phyloP scores from a whole-genome alignment of 2,329 filamentous ascomycete genomes.

The Monosporascus sp. region DNA sequence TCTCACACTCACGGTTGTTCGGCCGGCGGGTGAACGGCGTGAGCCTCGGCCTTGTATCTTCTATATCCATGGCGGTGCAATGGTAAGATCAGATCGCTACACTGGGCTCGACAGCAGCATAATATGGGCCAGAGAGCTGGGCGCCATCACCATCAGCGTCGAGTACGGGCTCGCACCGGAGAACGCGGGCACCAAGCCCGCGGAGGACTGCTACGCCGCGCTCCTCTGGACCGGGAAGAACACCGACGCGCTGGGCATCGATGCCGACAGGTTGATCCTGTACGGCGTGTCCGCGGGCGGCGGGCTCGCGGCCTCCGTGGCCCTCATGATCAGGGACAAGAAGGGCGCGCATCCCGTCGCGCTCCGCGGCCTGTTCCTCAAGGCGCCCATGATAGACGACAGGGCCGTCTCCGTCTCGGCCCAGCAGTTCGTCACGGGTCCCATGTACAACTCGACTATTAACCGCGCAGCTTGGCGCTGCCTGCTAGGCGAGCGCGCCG shows the following conservation, averaged over 20 bases:
- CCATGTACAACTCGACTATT: constrained; percentile 24
- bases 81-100: constrained; percentile 26
- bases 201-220: constrained; percentile 34
- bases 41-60: constrained; percentile 21
- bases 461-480: constrained; percentile 28
- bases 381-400: constrained; percentile 39
- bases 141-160: constrained; percentile 26
- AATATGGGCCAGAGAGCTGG: constrained; percentile 24
- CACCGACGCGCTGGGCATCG: constrained; percentile 32
- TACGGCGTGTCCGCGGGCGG: constrained; percentile 53
- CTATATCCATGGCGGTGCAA: constrained; percentile 27
- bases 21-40: constrained; percentile 6
- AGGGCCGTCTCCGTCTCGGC: constrained; percentile 25
- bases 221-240: constrained; percentile 28
- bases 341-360: constrained; percentile 16
- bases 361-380: constrained; percentile 32
- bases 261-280: constrained; percentile 44
- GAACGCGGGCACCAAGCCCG: constrained; percentile 21
- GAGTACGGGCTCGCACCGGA: constrained; percentile 29
- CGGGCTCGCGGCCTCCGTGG: constrained; percentile 48
- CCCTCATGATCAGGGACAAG: constrained; percentile 41
- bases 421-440: constrained; percentile 25
- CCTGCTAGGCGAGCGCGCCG: constrained; percentile 22
- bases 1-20: constrained; percentile 20
- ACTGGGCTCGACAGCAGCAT: constrained; percentile 26